Conservation (phyloP, 2,329 filamentous ascomycete genomes). For the Verticillium tricorpus region DNA sequence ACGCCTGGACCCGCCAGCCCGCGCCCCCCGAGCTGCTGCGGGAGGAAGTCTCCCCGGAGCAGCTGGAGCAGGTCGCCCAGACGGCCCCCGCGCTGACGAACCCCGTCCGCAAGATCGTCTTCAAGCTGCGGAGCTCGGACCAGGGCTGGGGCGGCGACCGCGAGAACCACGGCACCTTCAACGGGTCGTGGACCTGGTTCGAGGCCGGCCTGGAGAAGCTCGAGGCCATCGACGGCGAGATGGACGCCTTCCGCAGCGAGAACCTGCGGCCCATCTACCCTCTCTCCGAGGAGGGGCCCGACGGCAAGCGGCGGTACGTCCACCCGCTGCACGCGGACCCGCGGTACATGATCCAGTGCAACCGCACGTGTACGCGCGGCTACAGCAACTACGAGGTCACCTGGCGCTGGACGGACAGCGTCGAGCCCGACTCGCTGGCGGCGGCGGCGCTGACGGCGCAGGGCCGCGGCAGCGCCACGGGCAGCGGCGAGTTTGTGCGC, state of each 20-base stretch:
- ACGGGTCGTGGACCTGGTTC: conserved; percentile 57
- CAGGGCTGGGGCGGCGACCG: conserved; percentile 49
- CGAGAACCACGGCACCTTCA: conserved; percentile 31
- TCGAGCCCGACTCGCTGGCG: conserved; percentile 35
- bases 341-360: conserved; percentile 43
- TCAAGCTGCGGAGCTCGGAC: conserved; percentile 52
- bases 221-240: conserved; percentile 23
- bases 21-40: conserved; percentile 4
- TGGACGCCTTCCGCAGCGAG: conserved; percentile 22
- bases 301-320: conserved; percentile 23
- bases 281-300: conserved; percentile 10
- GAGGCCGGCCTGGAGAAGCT: conserved; percentile 57
- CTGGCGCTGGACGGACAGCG: conserved; percentile 49
- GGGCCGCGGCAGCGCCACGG: conserved; percentile 48
- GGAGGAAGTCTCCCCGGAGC: conserved; percentile 16
- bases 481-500: conserved; percentile 51
- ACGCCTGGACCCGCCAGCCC: not conserved
- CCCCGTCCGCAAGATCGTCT: conserved; percentile 58
- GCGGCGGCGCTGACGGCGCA: conserved; percentile 29
- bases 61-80: conserved; percentile 25
- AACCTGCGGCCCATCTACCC: conserved; percentile 33
- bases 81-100: conserved; percentile 25
- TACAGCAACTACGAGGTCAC: conserved; percentile 40
- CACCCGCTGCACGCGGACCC: conserved; percentile 29
- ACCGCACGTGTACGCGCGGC: conserved; percentile 30